Percentiles rank a stretch among this genome's conserved stretches.
phyloP scores from a whole-genome alignment of 2,329 filamentous ascomycete species.

The Metarhizium anisopliae region DNA sequence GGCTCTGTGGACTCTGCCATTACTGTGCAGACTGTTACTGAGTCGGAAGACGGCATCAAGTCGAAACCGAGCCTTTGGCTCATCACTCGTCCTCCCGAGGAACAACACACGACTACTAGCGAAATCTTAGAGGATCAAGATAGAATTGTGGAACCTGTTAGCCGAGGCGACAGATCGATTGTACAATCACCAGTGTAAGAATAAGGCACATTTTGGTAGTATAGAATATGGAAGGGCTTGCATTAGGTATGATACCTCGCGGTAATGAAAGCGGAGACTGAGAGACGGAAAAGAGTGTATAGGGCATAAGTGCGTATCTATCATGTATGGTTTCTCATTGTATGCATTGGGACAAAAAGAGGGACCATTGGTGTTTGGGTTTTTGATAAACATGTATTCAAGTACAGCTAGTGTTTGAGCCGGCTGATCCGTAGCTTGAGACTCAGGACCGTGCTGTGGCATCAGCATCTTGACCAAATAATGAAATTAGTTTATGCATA shows the following conservation, averaged over 20 bases:
- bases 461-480: neutral
- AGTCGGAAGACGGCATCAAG: conserved; percentile 9
- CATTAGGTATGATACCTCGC: neutral
- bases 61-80: conserved; percentile 9
- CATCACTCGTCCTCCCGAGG: neutral
- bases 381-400: neutral
- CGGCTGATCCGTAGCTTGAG: neutral
- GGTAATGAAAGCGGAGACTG: neutral
- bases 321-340: neutral
- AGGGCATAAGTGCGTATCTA: neutral
- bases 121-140: neutral
- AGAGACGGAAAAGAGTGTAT: neutral
- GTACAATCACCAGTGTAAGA: neutral
- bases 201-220: neutral
- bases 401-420: neutral
- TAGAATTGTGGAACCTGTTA: neutral
- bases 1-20: conserved; percentile 15
- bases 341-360: neutral
- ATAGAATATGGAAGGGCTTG: neutral
- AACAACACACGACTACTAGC: neutral
- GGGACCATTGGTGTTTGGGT: neutral
- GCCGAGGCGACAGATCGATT: neutral
- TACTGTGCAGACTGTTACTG: conserved; percentile 12
- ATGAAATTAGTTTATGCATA: neutral
- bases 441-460: neutral